Conservation (phyloP, 352 stramenopile species). For the Pelagophyceae sp. region DNA sequence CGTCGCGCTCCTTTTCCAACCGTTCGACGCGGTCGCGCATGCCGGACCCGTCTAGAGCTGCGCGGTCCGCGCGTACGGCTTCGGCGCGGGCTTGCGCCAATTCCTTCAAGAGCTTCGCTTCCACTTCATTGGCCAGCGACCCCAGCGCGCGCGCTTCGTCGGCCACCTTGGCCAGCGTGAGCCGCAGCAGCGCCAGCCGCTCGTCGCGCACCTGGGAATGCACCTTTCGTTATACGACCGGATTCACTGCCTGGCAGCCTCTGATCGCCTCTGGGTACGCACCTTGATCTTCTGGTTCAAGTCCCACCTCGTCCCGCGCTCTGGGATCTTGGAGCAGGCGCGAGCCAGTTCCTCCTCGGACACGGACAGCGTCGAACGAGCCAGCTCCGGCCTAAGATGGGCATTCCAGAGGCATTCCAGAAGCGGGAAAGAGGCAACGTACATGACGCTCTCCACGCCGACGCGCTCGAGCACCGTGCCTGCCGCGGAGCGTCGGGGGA, state of each 20-base stretch:
- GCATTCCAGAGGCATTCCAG: no score
- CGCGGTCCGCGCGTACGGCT: background rate
- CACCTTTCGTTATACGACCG: no score
- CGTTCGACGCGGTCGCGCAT: background rate
- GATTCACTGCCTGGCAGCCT: no score
- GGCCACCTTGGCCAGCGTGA: background rate
- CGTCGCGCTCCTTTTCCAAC: background rate
- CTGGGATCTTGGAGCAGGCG: background rate
- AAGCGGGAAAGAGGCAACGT: no score
- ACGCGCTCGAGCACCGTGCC: background rate
- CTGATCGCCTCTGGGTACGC: no score
- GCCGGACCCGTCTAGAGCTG: background rate
- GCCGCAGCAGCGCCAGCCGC: background rate
- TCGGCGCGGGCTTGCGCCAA: background rate
- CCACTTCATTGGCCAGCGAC: background rate
- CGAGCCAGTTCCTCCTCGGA: background rate
- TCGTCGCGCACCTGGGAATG: no score
- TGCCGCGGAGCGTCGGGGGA: no score
- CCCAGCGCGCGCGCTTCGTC: background rate
- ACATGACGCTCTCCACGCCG: background rate
- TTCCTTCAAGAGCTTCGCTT: background rate
- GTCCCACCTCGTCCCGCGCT: background rate
- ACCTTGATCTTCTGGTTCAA: constrained; percentile 1
- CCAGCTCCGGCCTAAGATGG: background rate
- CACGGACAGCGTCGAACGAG: background rate